Evolutionary conservation across 345 rosid genomes (phyloP).

Genomic region (Citrus sinensis): DNA sequence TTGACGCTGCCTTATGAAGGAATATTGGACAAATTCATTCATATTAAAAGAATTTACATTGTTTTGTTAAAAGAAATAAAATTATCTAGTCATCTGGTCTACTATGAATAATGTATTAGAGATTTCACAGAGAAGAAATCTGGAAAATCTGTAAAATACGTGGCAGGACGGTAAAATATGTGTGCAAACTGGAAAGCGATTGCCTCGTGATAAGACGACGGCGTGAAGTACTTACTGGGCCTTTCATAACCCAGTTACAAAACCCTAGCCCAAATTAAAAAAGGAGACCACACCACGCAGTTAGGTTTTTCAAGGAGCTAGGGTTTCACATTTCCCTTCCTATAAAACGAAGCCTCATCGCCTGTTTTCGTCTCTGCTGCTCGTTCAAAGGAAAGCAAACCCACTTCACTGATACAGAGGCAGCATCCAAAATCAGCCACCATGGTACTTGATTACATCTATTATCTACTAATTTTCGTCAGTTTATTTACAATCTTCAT

Average conservation of each 20-base stretch:
- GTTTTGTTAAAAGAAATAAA: too few relatives aligned
- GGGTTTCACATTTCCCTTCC: conserved; percentile 4
- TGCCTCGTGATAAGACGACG: not conserved
- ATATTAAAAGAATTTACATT: too few relatives aligned
- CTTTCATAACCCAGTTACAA: not conserved
- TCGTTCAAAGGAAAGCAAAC: not conserved
- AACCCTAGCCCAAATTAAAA: not conserved
- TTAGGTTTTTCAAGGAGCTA: not conserved
- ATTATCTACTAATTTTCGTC: not conserved
- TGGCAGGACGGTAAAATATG: too few relatives aligned
- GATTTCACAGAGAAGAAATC: too few relatives aligned
- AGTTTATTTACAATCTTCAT: not conserved
- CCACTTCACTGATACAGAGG: not conserved
- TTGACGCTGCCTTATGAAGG: too few relatives aligned
- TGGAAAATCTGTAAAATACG: too few relatives aligned
- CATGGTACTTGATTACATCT: conserved; percentile 30
- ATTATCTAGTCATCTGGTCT: too few relatives aligned
- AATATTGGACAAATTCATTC: too few relatives aligned
- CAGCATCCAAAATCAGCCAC: conserved; percentile 18
- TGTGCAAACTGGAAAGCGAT: not conserved
- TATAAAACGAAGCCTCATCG: not conserved
- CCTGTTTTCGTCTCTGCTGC: not conserved
- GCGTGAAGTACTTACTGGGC: not conserved
- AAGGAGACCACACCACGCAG: not conserved
- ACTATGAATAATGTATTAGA: too few relatives aligned